Conservation (phyloP, 768 basidiomycete species). For the Trametes maxima region DNA sequence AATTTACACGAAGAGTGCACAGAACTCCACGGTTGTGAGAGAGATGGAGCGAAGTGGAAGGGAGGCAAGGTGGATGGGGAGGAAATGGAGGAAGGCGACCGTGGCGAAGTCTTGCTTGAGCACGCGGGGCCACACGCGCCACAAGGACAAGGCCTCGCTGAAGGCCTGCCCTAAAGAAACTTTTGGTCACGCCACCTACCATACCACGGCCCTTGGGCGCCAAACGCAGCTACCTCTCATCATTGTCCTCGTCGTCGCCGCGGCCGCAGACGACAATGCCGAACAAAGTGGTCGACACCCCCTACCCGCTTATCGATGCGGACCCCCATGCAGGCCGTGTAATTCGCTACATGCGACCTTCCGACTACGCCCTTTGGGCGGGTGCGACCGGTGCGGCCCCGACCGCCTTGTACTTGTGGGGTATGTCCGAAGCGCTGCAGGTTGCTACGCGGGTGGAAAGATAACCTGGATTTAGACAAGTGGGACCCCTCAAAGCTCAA, state of each 20-base stretch:
- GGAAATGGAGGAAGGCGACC: slow-evolving; percentile 2
- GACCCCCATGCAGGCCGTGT: slow-evolving; percentile 92
- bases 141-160: neutral
- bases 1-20: neutral
- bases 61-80: neutral
- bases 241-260: slow-evolving; percentile 24
- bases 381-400: slow-evolving; percentile 82
- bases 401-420: slow-evolving; percentile 76
- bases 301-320: slow-evolving; percentile 89
- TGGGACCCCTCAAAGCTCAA: slow-evolving; percentile 45
- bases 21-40: neutral
- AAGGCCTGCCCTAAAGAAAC: slow-evolving; percentile 19
- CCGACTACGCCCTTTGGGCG: slow-evolving; percentile 87
- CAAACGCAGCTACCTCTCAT: slow-evolving; percentile 15
- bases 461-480: slow-evolving; percentile 39
- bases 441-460: neutral
- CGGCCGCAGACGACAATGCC: slow-evolving; percentile 44
- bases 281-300: slow-evolving; percentile 56
- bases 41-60: neutral
- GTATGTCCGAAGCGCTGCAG: slow-evolving; percentile 47
- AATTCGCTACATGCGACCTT: slow-evolving; percentile 82
- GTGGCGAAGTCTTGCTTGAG: slow-evolving; percentile 11
- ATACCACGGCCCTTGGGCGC: slow-evolving; percentile 5
- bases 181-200: slow-evolving; percentile 22
- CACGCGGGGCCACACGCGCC: slow-evolving; percentile 15